Base-by-base conservation (phyloP, 1,139 yeast species). In the Saccharomyces hybrid region DNA sequence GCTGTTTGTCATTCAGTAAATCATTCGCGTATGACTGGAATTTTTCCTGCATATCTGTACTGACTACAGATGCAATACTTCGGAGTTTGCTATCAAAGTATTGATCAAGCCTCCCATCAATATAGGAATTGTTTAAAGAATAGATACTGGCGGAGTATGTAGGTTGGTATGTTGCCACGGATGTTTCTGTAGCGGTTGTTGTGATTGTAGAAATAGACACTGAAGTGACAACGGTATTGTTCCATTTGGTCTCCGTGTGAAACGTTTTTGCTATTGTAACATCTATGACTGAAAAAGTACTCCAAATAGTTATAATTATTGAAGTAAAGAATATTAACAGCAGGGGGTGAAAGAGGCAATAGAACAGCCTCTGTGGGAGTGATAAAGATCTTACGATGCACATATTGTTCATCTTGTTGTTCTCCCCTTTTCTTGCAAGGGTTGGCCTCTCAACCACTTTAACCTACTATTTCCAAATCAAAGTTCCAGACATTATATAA, bases 241-340 rank as follows among this genome's bases (percentile, higher is more conserved):
- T 42, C 24, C 28, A 5, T 4, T 53, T 14, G 14, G 47, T 7
- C 9, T 31, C 12, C 5, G 16, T 49, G 21, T 47, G 12, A 21
- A 5, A 46, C 2, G 14, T 46, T n/a, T 26, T 26, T 24, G 19
- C 12, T 27, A 21, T 46, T 34, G 44, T 38, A 11, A 8, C n/a
- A n/a, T 54, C 52, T 11, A 58, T 47, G 9, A 52, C 42, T 31
- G 46, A 32, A 50, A 52, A 52, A 16, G 53, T 27, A 5, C 55
- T 48, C 60, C 62, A 60, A 26, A 58, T 47, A 3, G 60, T 42
- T 34, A 60, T 32, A 21, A 60, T 27, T n/a, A 55, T 42, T 9
- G 50, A 49, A 9, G 53, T 21, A n/a, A 57, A 47, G 28, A 59
- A 50, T 19, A 56, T 52, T 48, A 59, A 31, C 14, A 56, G 27